Conservation (phyloP, 192 early-diverging fungal species). For the Coemansia sp. region DNA sequence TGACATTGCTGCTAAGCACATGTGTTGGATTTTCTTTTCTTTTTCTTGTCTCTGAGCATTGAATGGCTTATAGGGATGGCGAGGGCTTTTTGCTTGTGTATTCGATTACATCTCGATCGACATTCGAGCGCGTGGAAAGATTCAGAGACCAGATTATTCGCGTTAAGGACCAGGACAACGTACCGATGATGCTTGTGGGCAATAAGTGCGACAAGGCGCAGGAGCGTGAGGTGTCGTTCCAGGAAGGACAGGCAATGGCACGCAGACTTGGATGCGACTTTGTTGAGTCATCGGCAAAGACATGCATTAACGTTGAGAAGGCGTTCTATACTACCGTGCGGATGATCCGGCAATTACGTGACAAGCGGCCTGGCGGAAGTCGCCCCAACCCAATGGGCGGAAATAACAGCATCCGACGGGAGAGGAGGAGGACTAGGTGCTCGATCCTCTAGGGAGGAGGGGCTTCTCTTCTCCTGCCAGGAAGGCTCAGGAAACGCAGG, state of each 20-base stretch:
- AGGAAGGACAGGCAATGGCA: conserved; percentile 81
- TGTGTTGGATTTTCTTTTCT: background rate
- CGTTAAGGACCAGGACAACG: conserved; percentile 86
- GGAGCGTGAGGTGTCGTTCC: conserved; percentile 82
- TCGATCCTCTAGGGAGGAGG: conserved; percentile 31
- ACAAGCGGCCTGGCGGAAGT: conserved; percentile 48
- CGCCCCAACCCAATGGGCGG: conserved; percentile 28
- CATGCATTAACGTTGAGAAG: conserved; percentile 88
- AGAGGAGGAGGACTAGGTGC: conserved; percentile 54
- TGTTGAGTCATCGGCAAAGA: conserved; percentile 89
- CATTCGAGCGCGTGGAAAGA: conserved; percentile 84
- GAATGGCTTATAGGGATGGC: conserved; percentile 60
- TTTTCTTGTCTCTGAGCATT: background rate
- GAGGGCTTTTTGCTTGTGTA: conserved; percentile 92
- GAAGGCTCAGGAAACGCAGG: background rate
- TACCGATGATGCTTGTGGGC: conserved; percentile 91
- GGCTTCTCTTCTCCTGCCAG: background rate
- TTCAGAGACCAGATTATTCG: conserved; percentile 87
- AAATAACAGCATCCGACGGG: conserved; percentile 37
- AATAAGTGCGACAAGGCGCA: conserved; percentile 89
- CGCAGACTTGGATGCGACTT: conserved; percentile 75
- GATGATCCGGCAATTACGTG: conserved; percentile 71
- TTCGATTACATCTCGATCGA: conserved; percentile 83
- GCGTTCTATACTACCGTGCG: conserved; percentile 82
- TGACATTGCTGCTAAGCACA: too few relatives aligned